Evolutionary conservation across 1,284 basidiomycete genomes (phyloP), one percentile per base, ranked within the genome.

Genomic region (Puccinia coronata): DNA sequence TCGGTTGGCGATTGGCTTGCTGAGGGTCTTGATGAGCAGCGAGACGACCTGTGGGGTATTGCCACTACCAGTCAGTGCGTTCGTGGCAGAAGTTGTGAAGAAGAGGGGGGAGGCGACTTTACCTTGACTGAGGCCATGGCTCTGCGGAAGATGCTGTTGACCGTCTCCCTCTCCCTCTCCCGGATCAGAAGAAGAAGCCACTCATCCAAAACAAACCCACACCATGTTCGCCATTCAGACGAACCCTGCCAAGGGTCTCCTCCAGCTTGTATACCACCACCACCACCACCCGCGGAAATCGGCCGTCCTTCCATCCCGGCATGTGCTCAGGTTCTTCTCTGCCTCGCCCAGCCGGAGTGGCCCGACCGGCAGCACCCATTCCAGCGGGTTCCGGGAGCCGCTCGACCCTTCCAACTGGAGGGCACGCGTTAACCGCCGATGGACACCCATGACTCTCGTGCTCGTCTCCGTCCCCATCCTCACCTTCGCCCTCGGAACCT

Each of bases 401-500:
- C 51, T 77, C 23, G 76, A 79, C 53, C 53, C 76, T 28, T 79
- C 76, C 65, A 25, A 31, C 51, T 79, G 76, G 76, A 69, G 59
- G 28, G 18, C 76, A 70, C 51, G 51, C 36, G 63, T 69, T 25
- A 69, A 55, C 25, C 59, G 91, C 92, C 5, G 83, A 25, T 81
- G 82, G 34, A 80, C 82, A 11, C 83, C 83, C 20, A 84, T 83
- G 82, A 91, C 94, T 86, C 83, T 95, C 25, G 87, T 96, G 16
- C 88, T 97, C 74, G 93, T 93, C 34, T 89, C 93, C 83, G 93
- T 98, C 82, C 96, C 96, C 0, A 87, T 98, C 82, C 91, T 97
- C 84, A 95, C 95, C 0, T 94, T 96, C 83, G 92, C 89, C n/a
- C 88, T 99, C 82, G 96, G 96, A 28, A 91, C 92, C 49, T 99